Evolutionary conservation across 2,329 filamentous ascomycete species (phyloP).

Genomic region (Pseudogymnoascus sp.): DNA sequence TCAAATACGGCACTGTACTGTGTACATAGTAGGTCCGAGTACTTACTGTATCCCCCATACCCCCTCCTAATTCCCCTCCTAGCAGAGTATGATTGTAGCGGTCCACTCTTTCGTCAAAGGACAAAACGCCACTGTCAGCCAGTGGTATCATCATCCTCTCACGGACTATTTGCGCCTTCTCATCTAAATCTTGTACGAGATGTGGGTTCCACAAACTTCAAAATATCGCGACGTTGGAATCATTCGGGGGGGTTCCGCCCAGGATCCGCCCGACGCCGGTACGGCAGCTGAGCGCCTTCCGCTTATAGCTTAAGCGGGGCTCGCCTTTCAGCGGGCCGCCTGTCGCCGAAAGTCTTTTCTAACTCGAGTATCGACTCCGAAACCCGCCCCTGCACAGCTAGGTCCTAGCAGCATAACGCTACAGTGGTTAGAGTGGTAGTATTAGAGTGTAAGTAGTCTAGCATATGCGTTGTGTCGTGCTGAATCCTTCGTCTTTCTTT

Average conservation of each 20-base stretch:
- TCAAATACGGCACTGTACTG: background rate
- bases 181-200: background rate
- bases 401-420: background rate
- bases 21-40: background rate
- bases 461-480: background rate
- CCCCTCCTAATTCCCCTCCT: background rate
- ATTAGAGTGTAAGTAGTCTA: background rate
- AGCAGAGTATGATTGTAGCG: background rate
- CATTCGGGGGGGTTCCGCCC: background rate
- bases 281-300: background rate
- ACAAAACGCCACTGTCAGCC: background rate
- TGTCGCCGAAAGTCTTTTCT: background rate
- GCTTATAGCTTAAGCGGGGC: background rate
- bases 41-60: background rate
- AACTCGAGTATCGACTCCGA: background rate
- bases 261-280: background rate
- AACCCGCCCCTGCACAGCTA: background rate
- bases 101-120: background rate
- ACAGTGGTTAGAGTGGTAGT: background rate
- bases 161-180: background rate
- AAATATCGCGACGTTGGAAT: background rate
- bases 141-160: background rate
- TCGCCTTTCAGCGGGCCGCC: conserved; percentile 1
- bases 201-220: background rate
- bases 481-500: background rate